Evolutionary conservation across 305 asterid species (phyloP), one percentile per base, ranked within the genome.

Genomic region (Fraxinus floribunda): DNA sequence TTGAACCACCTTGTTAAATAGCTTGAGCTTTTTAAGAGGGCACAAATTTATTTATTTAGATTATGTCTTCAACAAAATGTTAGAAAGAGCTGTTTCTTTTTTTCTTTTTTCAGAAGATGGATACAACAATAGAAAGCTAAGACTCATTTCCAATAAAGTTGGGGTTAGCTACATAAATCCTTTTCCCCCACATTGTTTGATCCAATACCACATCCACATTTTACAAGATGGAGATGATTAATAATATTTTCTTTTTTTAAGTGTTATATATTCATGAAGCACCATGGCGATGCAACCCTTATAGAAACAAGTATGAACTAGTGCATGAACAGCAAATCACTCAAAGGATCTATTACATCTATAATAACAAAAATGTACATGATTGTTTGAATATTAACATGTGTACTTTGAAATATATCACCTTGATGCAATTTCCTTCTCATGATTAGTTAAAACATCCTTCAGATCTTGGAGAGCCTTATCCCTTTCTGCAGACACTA

Each of bases 391-490:
- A 41, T 55, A 76, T 75, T n/a, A 34, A 78, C 49, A 76, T 16
- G 30, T 39, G 62, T 32, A 15, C 60, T 35, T 46, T 32, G 81
- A 74, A 60, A 79, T 66, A 75, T 30, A 80, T 84, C 85, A 93
- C 99, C 99, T 97, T 74, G 88, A 83, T 79, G 92, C 84, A 84
- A 93, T 90, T 85, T 94, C 97, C 83, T 88, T 92, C 44, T 86
- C 94, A 83, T 89, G 91, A 86, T 83, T 83, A 74, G 89, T 85
- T 86, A 89, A 86, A 85, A 86, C 86, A 86, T 92, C 88, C 88
- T 90, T 90, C 85, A 97, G 91, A 78, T 97, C 98, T 90, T 89
- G 94, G 71, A 91, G 86, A 46, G 91, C 95, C 90, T 91, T 94
- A 86, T 97, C 99, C 91, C 91, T 94, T 86, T 97, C 98, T 22